Base-by-base conservation (phyloP, 2,329 filamentous ascomycete species). In the Beauveria pseudobassiana region DNA sequence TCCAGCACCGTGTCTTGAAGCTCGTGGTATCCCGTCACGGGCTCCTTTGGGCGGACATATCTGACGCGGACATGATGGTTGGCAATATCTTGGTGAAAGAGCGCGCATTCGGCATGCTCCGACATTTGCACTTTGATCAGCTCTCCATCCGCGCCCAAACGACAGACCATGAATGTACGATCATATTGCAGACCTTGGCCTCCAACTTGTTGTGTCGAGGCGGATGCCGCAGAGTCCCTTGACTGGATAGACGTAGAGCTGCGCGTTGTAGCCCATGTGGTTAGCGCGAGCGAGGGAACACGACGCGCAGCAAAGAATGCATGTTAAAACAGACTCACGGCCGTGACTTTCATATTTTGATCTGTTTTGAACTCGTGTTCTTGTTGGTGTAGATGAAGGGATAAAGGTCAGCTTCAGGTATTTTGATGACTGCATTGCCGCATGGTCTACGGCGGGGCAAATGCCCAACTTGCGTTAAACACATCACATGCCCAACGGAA, bases 161-260 rank as follows among this genome's bases (percentile, higher is more conserved):
- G 82, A 64, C 85, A 80, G 4, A 91, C 80, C 83, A 91, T 89
- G 73, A 90, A 91, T 40, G 79, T 78, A 10, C 89, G 82, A 74
- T 92, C 89, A 70, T 88, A 76, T 46, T 77, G 75, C 66, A 90
- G 78, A 16, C 88, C 88, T 64, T 85, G 80, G n/a, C 78, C 77
- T 5, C 81, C 82, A 52, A 90, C 72, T n/a, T 3, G 86, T 79
- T 0, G 75, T 72, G 5, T 76, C 63, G 38, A 91, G 74, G 20
- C 78, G 72, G 59, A 87, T 82, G 56, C 82, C 83, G 42, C 85
- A 83, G n/a, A 91, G 80, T 8, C 82, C 87, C 71, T 91, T 91
- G 74, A 91, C 86, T 48, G 89, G 88, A 71, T 91, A 90, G 53
- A 88, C 79, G 72, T 87, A 89, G 42, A 91, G 78, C 73, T 76